These are phyloP conservation scores for Helotiales sp. DNA, from an alignment of 2,329 filamentous ascomycete species.

Conservation along the genomic window DNA sequence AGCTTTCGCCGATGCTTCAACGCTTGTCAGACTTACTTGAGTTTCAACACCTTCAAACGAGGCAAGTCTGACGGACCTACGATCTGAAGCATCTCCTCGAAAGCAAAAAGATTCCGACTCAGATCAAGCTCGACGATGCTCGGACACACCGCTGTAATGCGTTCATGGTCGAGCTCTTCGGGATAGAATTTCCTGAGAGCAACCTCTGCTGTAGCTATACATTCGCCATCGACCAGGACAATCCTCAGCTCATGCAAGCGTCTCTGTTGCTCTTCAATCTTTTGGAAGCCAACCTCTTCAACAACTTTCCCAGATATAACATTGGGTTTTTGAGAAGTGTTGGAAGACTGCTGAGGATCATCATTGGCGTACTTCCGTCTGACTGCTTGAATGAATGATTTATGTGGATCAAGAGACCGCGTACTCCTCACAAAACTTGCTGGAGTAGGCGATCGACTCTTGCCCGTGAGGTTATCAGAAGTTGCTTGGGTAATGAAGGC, in stretches of 20 bases:
- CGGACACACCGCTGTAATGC: constrained; percentile 53
- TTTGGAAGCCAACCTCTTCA: constrained; percentile 94
- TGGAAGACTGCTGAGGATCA: constrained; percentile 23
- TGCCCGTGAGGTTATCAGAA: neutral
- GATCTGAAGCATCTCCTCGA: constrained; percentile 68
- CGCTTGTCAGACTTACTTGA: constrained; percentile 59
- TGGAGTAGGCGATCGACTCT: constrained; percentile 62
- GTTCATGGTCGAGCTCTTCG: constrained; percentile 39
- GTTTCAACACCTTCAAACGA: constrained; percentile 63
- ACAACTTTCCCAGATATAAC: constrained; percentile 77
- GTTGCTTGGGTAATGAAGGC: neutral
- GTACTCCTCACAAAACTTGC: constrained; percentile 86
- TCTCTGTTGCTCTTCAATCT: constrained; percentile 79
- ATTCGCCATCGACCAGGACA: constrained; percentile 83
- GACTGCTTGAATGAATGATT: constrained; percentile 77
- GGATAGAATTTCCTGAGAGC: constrained; percentile 58
- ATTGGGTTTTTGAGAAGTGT: constrained; percentile 53
- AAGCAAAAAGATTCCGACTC: constrained; percentile 77
- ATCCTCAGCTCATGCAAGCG: constrained; percentile 75
- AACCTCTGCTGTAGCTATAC: no score
- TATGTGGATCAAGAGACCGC: constrained; percentile 65
- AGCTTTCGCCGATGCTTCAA: neutral
- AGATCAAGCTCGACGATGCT: constrained; percentile 79
- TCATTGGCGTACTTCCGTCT: constrained; percentile 78
- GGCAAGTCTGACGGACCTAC: constrained; percentile 61